Base-by-base conservation (phyloP, 2,329 filamentous ascomycete genomes). In the Drechslerella dactyloides region DNA sequence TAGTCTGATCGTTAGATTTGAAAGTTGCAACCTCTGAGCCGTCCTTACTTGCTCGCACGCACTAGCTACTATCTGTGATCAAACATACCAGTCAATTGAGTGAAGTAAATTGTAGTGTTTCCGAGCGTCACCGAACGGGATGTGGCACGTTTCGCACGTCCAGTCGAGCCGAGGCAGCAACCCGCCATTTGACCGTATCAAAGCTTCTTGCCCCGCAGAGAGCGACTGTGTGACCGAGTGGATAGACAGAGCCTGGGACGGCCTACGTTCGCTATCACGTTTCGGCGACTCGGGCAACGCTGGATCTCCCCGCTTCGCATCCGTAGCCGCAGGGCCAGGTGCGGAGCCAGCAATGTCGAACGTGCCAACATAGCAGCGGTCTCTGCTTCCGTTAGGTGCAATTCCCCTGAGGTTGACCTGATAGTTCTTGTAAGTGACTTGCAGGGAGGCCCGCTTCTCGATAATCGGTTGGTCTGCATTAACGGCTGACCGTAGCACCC, bases 71-170 rank as follows among this genome's bases (percentile, higher is more conserved):
- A 17, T 6, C 4, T 6, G 11, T 42, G 37, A 23, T 2, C 11
- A 13, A 23, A 54, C 59, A 11, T 37, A 63, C 65, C 66, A 70
- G 37, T 70, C 54, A 19, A 70, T 70, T 17, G 66, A 70, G 24
- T 70, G 66, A 8, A 70, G 24, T 17, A 70, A 27, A 24, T 70
- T 70, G 33, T 57, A 70, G 40, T 70, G 66, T 15, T 70, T 70
- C 10, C 66, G 30, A 10, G 59, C 54, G n/a, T 70, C 66, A 11
- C 66, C 66, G 30, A 70, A 70, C 2, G 66, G 66, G 17, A 70
- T 64, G 7, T 48, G 54, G 21, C 66, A 70, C 6, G 59, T 35
- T 35, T 44, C 54, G n/a, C 30, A 51, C 2, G 66, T 70, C 66
- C 66, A 70, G 44, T 70, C 66, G 10, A 70, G 54, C 6, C 46